Percentiles rank a stretch among this genome's conserved stretches.
These are phyloP conservation scores for Termitomyces sp. DNA, from an alignment of 768 basidiomycete genomes.

Conservation along the genomic window DNA sequence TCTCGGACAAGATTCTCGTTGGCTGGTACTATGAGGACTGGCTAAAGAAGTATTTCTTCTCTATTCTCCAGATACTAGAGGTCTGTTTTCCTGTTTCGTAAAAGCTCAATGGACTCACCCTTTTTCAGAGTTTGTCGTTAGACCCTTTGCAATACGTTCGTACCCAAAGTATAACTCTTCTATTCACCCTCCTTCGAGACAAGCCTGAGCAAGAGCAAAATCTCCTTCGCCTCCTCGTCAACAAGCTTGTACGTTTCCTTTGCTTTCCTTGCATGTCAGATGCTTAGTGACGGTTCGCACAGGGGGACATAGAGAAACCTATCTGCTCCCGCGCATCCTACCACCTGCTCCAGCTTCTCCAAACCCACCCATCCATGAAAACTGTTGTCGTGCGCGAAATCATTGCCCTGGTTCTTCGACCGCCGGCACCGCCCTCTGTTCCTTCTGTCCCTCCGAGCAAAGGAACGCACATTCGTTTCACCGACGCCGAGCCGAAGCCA, in stretches of 20 bases:
- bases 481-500: constrained; percentile 28
- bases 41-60: constrained; percentile 96
- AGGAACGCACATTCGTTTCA: constrained; percentile 51
- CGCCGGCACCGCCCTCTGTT: constrained; percentile 33
- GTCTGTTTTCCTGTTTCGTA: constrained; percentile 19
- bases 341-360: constrained; percentile 83
- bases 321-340: constrained; percentile 89
- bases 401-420: constrained; percentile 69
- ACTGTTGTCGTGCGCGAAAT: constrained; percentile 83
- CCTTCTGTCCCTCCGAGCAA: constrained; percentile 28
- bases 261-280: neutral
- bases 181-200: constrained; percentile 75
- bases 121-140: constrained; percentile 61
- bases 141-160: constrained; percentile 88
- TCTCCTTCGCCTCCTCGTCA: constrained; percentile 83
- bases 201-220: constrained; percentile 99
- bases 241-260: constrained; percentile 70
- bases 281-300: neutral
- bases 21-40: constrained; percentile 96
- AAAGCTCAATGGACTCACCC: neutral
- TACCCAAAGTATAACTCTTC: constrained; percentile 73
- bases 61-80: constrained; percentile 86
- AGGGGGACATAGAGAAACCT: constrained; percentile 88
- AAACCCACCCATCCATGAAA: constrained; percentile 93
- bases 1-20: constrained; percentile 69